Conservation (phyloP, 192 early-diverging fungal species). For the Mortierella claussenii region DNA sequence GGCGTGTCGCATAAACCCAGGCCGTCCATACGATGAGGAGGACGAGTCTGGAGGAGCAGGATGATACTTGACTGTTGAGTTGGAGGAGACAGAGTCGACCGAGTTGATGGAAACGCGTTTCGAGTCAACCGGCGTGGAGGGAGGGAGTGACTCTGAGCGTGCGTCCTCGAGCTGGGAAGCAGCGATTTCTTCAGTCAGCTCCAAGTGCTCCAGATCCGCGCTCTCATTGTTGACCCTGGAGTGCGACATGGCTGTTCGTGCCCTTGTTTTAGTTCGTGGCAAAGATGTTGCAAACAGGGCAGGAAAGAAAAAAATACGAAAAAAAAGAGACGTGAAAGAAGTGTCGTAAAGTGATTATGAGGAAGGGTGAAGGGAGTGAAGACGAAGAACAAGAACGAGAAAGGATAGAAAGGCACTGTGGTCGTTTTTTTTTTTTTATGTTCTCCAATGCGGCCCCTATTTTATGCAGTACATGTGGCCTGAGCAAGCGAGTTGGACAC, state of each 20-base stretch:
- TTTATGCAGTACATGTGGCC: too few species aligned
- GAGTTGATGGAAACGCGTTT: conserved; percentile 45
- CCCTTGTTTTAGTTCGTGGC: too few species aligned
- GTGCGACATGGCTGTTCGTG: conserved; percentile 52
- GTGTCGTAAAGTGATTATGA: too few species aligned
- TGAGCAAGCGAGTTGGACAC: too few species aligned
- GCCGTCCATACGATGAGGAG: conserved; percentile 14
- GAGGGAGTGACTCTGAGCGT: conserved; percentile 3
- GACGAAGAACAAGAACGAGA: too few species aligned
- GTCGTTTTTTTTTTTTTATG: too few species aligned
- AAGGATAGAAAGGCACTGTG: too few species aligned
- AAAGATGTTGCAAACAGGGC: too few species aligned
- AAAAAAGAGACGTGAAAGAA: too few species aligned
- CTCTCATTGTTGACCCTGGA: conserved; percentile 49
- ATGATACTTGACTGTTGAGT: conserved; percentile 38
- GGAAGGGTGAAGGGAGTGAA: too few species aligned
- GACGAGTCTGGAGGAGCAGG: conserved; percentile 6
- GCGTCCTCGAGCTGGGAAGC: neutral
- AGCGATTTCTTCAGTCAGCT: conserved; percentile 29
- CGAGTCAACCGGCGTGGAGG: conserved; percentile 10
- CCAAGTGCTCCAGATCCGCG: conserved; percentile 48
- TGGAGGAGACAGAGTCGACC: conserved; percentile 28
- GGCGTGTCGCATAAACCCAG: neutral
- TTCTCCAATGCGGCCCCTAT: too few species aligned
- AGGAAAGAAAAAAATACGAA: too few species aligned